Conservation (phyloP, 2,329 filamentous ascomycete species). For the Penicillium aurantiogriseum region DNA sequence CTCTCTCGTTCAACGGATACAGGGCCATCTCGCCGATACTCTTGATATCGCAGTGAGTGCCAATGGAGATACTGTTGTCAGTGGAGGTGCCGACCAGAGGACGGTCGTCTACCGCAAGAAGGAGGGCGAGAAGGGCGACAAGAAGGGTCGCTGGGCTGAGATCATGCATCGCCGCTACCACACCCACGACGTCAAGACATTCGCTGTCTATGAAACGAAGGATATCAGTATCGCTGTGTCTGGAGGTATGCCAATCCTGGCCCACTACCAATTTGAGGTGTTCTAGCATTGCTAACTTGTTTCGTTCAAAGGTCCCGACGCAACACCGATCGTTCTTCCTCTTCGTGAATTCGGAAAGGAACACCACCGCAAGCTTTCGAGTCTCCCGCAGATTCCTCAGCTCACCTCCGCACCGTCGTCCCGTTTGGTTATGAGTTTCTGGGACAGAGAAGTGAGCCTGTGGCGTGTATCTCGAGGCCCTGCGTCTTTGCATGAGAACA, state of each 20-base stretch:
- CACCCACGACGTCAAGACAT: constrained; percentile 89
- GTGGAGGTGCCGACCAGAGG: constrained; percentile 85
- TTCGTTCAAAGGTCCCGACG: constrained; percentile 68
- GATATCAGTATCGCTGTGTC: constrained; percentile 84
- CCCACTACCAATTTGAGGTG: neutral
- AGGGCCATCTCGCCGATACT: constrained; percentile 85
- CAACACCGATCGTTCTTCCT: constrained; percentile 77
- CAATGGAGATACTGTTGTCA: constrained; percentile 79
- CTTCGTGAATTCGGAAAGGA: constrained; percentile 74
- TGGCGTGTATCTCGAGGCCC: constrained; percentile 61
- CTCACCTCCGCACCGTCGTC: constrained; percentile 70
- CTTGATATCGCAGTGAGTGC: constrained; percentile 79
- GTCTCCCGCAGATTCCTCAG: constrained; percentile 74
- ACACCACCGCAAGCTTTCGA: constrained; percentile 77
- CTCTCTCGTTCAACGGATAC: constrained; percentile 79
- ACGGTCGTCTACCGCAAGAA: constrained; percentile 76
- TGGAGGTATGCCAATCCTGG: constrained; percentile 63
- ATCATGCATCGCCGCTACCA: constrained; percentile 85
- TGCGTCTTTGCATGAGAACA: constrained; percentile 49
- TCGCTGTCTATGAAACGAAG: constrained; percentile 83
- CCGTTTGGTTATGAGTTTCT: constrained; percentile 84
- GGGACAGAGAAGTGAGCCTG: constrained; percentile 81
- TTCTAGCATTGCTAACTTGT: constrained; percentile 31
- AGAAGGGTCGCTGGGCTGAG: constrained; percentile 72
- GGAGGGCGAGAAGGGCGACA: constrained; percentile 50